These are phyloP conservation scores for Fusarium tricinctum DNA, from an alignment of 2,329 filamentous ascomycete species.

Conservation along the genomic window DNA sequence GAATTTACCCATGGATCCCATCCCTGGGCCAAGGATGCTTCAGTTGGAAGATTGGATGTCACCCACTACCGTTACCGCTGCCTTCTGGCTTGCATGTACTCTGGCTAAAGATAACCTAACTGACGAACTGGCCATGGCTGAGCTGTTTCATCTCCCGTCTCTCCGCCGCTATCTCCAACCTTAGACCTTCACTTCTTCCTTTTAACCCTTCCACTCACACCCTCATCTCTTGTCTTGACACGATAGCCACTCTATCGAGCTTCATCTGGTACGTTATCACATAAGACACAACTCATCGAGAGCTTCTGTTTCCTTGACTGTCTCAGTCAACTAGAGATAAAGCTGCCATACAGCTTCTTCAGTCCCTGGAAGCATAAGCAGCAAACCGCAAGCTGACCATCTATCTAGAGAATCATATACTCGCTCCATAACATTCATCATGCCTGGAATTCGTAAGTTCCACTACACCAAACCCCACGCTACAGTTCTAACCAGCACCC, in stretches of 20 bases:
- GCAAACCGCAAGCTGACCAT: conserved; percentile 30
- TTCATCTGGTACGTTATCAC: conserved; percentile 25
- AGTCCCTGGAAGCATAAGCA: conserved; percentile 4
- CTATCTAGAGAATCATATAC: conserved; percentile 12
- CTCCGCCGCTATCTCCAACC: conserved; percentile 22
- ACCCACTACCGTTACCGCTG: conserved; percentile 23
- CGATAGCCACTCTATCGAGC: conserved; percentile 6
- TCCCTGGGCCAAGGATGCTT: conserved; percentile 35
- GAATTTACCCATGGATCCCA: conserved; percentile 22
- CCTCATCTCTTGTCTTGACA: conserved; percentile 11
- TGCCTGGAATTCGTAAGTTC: conserved; percentile 68
- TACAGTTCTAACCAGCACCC: conserved; percentile 5
- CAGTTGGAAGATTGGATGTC: conserved; percentile 40
- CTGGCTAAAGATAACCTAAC: background rate
- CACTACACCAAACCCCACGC: background rate
- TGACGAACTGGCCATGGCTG: conserved; percentile 29
- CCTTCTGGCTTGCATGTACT: background rate
- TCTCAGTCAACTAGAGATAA: background rate
- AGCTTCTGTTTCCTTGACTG: background rate
- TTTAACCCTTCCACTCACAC: conserved; percentile 6
- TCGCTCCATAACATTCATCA: conserved; percentile 51
- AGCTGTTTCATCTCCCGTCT: conserved; percentile 35
- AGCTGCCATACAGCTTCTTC: conserved; percentile 9
- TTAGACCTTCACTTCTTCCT: conserved; percentile 13
- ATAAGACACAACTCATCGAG: background rate